Conservation (phyloP, 2,329 filamentous ascomycete species). For the Colletotrichum liaoningense region DNA sequence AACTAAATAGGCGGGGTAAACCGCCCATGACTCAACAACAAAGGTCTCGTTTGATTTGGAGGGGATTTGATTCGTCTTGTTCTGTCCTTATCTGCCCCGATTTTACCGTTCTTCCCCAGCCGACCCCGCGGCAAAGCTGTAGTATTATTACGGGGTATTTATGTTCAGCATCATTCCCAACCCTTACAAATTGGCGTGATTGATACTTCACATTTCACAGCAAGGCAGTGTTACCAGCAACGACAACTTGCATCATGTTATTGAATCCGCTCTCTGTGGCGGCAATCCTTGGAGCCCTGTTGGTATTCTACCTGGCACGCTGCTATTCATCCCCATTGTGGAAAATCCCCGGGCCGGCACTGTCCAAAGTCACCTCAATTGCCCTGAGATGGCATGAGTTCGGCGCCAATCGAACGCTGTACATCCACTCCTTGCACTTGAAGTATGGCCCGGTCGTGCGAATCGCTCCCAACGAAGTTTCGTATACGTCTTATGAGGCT, state of each 20-base stretch:
- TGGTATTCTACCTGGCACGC: slow-evolving; percentile 24
- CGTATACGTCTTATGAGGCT: slow-evolving; percentile 66
- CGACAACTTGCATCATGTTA: slow-evolving; percentile 29
- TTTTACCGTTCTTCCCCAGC: background rate
- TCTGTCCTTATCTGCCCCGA: slow-evolving; percentile 19
- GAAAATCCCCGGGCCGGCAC: slow-evolving; percentile 59
- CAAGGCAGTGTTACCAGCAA: background rate
- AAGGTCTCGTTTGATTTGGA: background rate
- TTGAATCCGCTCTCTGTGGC: slow-evolving; percentile 32
- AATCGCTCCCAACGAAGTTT: slow-evolving; percentile 68
- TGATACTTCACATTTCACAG: background rate
- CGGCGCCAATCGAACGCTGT: slow-evolving; percentile 61
- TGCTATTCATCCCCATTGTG: slow-evolving; percentile 51
- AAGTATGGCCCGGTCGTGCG: slow-evolving; percentile 69
- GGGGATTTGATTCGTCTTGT: slow-evolving; percentile 5
- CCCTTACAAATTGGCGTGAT: background rate
- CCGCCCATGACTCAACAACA: slow-evolving; percentile 11
- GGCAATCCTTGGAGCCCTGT: slow-evolving; percentile 4
- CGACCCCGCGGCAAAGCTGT: slow-evolving; percentile 7
- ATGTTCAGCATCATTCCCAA: background rate
- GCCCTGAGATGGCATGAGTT: slow-evolving; percentile 68
- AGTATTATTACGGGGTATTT: background rate
- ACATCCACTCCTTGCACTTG: slow-evolving; percentile 67
- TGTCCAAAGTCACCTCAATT: slow-evolving; percentile 61
- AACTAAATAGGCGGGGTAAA: slow-evolving; percentile 9